phyloP scores from a whole-genome alignment of 352 stramenopile species.

The Pythium periplocum region DNA sequence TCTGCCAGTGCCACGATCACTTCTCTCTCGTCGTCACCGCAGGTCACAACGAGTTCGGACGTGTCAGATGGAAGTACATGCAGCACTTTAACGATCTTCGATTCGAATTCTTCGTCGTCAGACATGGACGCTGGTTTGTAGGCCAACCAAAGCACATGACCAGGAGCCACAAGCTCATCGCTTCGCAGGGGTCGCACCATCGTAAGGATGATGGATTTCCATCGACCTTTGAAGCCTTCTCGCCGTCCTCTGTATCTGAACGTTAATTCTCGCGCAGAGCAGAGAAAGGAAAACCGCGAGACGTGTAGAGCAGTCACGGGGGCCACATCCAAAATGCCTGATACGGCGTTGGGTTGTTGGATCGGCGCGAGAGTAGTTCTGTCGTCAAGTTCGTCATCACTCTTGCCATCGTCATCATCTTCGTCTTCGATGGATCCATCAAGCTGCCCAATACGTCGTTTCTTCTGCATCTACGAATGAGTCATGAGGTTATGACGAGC shows the following conservation, averaged over 20 bases:
- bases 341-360: no score
- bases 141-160: not conserved
- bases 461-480: constrained; percentile 4
- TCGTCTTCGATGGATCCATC: constrained; percentile 9
- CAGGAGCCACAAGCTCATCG: not conserved
- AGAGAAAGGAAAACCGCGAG: constrained; percentile 12
- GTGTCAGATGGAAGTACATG: not conserved
- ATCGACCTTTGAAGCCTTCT: constrained; percentile 4
- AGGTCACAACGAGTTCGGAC: no score
- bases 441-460: constrained; percentile 19
- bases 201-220: constrained; percentile 12
- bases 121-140: no score
- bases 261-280: constrained; percentile 12
- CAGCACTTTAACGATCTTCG: constrained; percentile 10
- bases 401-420: not conserved
- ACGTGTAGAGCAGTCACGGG: constrained; percentile 5
- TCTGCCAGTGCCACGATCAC: not conserved
- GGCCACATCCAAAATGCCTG: not conserved
- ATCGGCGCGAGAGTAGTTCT: no score
- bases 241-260: constrained; percentile 9
- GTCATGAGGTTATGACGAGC: no score
- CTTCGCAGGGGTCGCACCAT: constrained; percentile 6
- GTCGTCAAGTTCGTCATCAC: not conserved
- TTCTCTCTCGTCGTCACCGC: no score
- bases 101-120: no score